Base-by-base conservation (phyloP, 2,329 filamentous ascomycete species). In the Lecanosticta acicola region DNA sequence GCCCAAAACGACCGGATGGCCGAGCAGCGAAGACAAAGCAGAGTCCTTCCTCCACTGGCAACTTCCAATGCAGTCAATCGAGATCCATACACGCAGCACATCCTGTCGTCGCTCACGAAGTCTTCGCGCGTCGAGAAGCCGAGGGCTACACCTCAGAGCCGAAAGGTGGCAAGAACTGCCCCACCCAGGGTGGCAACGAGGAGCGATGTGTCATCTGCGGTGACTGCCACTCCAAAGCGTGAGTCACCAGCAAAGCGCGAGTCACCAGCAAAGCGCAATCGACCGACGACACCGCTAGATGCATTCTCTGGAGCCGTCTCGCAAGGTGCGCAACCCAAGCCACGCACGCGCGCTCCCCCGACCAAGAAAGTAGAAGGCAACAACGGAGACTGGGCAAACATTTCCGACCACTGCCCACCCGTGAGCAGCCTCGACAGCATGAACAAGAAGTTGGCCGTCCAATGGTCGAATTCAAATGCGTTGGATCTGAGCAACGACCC, bases 401-500 rank as follows among this genome's bases (percentile, higher is more conserved):
- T 64, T 3, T 45, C 51, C 8, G 59, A 64, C 45, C 60, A 51
- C 43, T 50, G 51, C 14, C 60, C 60, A 17, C 53, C 59, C 4
- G 49, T 50, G n/a, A 44, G 43, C 17, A 48, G 54, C 16, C 54
- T 62, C 20, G 50, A 59, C 45, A n/a, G 21, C 13, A 35, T 40
- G 29, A 37, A 21, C 41, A 46, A 41, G 39, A 51, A 46, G 46
- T 39, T 55, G 13, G 26, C 36, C 4, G 50, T 46, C 8, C 26
- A 43, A 13, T 56, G 53, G 53, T 44, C 34, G 21, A 93, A 90
- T 70, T 87, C 86, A 5, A 79, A 81, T 51, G 78, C 83, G 32
- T 79, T 93, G 54, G 85, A 94, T 61, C 79, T 95, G 37, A 79
- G 75, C 66, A 74, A 76, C 48, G 87, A 94, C 59, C 80, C 84